Evolutionary conservation across 1,284 basidiomycete species (phyloP), one percentile per base, ranked within the genome.

Genomic region (Hemileia vastatrix): DNA sequence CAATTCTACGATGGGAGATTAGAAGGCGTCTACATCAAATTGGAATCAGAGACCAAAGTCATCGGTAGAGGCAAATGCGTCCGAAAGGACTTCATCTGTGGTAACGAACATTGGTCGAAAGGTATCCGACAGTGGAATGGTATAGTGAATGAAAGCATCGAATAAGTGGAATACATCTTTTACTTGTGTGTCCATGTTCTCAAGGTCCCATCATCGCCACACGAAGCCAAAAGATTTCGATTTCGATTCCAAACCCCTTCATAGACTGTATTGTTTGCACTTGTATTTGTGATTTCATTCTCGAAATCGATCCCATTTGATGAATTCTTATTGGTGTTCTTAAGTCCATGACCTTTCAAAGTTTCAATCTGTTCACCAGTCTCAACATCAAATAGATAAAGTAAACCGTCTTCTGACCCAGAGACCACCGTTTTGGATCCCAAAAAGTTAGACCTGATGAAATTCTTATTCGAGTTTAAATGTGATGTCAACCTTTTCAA

Each of bases 51-150:
- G 45, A 72, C 72, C 15, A 75, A 77, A 40, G 81, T 83, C 0
- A 66, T 80, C 3, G 71, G 73, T 21, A 76, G 83, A 57, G 80
- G 80, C 4, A 84, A 84, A 72, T 79, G 83, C 3, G 83, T 85
- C n/a, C 75, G 83, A 18, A 76, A 78, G 4, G 83, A 84, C 71
- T 84, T 84, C 66, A 83, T 84, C 66, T 77, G 82, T 54, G 83
- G 83, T 2, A 83, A 84, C 68, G 81, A 83, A 65, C 83, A 84
- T 67, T 84, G 84, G 83, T 78, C 78, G 3, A 79, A 76, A 67
- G 81, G 79, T 0, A 75, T 71, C 24, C 49, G 83, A 6, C 70
- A 72, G 33, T 68, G 78, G 9, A 84, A 84, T 72, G 75, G 76
- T 15, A 50, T 71, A 56, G 32, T 66, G 65, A 48, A 66, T 65